These are phyloP conservation scores for Hypoxylon sp. DNA, from an alignment of 2,329 filamentous ascomycete genomes.

Conservation along the genomic window DNA sequence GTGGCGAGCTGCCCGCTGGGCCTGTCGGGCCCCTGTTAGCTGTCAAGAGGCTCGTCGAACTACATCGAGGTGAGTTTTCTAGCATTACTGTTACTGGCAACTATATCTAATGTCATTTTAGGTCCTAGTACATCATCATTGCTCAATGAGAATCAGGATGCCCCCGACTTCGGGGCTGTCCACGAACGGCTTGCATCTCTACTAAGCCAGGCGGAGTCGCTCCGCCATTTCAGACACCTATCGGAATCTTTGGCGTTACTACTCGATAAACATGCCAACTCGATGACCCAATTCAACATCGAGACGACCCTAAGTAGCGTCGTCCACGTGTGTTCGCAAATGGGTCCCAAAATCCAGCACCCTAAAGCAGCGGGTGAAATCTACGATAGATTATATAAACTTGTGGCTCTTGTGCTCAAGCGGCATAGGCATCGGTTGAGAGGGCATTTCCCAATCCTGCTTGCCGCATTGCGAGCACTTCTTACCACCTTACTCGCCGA, in stretches of 20 bases:
- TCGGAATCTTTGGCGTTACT: conserved; percentile 54
- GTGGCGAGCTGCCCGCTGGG: conserved; percentile 40
- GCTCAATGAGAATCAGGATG: conserved; percentile 26
- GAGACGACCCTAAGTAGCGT: conserved; percentile 65
- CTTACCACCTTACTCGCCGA: conserved; percentile 65
- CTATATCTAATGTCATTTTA: conserved; percentile 38
- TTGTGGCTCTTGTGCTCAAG: conserved; percentile 69
- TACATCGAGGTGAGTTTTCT: conserved; percentile 41
- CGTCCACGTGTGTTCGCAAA: conserved; percentile 52
- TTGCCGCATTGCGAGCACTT: conserved; percentile 68
- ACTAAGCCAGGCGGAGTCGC: conserved; percentile 44
- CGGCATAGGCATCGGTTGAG: conserved; percentile 72
- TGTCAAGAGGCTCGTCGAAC: conserved; percentile 46
- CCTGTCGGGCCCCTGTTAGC: conserved; percentile 46
- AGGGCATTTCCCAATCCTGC: conserved; percentile 71
- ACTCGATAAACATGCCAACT: conserved; percentile 63
- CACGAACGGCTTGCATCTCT: conserved; percentile 46
- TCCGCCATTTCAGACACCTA: conserved; percentile 49
- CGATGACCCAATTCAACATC: conserved; percentile 71
- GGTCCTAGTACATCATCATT: conserved; percentile 23
- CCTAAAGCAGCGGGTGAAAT: conserved; percentile 53
- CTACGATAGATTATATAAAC: conserved; percentile 64
- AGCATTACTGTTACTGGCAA: neutral
- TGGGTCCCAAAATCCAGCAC: conserved; percentile 43
- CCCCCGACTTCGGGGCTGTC: conserved; percentile 46